Evolutionary conservation across 208 protist species (phyloP).

Genomic region (Trypanosoma cruzi): DNA sequence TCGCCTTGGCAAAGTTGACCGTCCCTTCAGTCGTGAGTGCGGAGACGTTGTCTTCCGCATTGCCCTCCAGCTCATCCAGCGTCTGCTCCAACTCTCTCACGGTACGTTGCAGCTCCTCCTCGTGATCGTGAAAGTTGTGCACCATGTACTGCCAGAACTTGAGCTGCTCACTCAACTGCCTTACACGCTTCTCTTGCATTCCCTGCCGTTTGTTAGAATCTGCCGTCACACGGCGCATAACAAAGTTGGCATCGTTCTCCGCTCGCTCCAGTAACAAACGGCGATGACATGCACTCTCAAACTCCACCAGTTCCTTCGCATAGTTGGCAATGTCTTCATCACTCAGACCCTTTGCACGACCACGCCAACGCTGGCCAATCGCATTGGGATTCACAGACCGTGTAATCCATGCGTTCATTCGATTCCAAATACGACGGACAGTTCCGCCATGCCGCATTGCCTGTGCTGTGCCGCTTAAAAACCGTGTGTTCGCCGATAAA

Average conservation of each 20-base stretch:
- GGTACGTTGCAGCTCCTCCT: constrained; percentile 82
- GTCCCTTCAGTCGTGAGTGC: constrained; percentile 67
- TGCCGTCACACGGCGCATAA: constrained; percentile 87
- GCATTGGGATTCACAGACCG: constrained; percentile 79
- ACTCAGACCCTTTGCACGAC: constrained; percentile 65
- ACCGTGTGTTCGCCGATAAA: constrained; percentile 73
- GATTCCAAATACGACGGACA: constrained; percentile 41
- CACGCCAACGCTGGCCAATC: constrained; percentile 88
- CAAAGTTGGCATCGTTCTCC: constrained; percentile 84
- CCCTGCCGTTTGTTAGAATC: constrained; percentile 86
- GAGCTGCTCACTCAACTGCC: constrained; percentile 86
- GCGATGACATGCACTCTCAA: constrained; percentile 80
- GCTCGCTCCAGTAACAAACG: constrained; percentile 84
- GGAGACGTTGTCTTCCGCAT: no score
- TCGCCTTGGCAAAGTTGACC: constrained; percentile 74
- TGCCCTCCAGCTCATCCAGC: constrained; percentile 83
- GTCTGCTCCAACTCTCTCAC: constrained; percentile 67
- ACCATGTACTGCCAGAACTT: constrained; percentile 95
- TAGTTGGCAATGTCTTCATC: constrained; percentile 87
- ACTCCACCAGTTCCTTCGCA: constrained; percentile 90
- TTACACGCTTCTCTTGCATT: constrained; percentile 88
- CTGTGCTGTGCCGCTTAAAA: constrained; percentile 84
- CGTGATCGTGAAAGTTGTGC: constrained; percentile 93
- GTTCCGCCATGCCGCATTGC: constrained; percentile 50
- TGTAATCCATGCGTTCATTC: constrained; percentile 28